Conservation (phyloP, 495 filamentous ascomycete species). For the Trichoderma orchidacearum region DNA sequence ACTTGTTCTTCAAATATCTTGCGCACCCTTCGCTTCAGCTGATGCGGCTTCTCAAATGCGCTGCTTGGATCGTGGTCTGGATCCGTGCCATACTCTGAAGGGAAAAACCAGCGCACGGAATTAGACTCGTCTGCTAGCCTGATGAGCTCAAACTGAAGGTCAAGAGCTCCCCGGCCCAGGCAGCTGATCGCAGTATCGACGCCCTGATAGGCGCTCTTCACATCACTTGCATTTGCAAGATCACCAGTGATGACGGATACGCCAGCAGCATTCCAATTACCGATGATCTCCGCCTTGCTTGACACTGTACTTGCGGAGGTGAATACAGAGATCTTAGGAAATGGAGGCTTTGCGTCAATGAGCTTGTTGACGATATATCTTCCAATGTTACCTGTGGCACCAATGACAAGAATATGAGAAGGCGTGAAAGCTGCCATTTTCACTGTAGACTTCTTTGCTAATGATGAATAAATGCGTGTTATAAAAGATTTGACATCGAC, state of each 20-base stretch:
- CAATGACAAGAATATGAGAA: constrained; percentile 45
- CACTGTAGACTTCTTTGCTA: no score
- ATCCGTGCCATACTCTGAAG: constrained; percentile 64
- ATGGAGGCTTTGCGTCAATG: constrained; percentile 34
- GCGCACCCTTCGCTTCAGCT: constrained; percentile 53
- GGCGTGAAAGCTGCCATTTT: background rate
- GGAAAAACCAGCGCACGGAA: constrained; percentile 51
- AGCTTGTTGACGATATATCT: constrained; percentile 47
- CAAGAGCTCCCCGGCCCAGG: constrained; percentile 44
- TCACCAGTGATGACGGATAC: constrained; percentile 48
- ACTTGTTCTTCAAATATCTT: constrained; percentile 38
- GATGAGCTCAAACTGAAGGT: constrained; percentile 44
- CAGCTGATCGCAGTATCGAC: constrained; percentile 56
- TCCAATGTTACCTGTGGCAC: constrained; percentile 58
- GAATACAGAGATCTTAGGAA: constrained; percentile 44
- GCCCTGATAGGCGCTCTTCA: constrained; percentile 39
- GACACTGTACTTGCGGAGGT: constrained; percentile 41
- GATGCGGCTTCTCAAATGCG: constrained; percentile 50
- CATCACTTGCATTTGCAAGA: constrained; percentile 34
- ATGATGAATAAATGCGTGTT: no score
- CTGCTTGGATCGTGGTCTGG: constrained; percentile 51
- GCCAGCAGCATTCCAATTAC: constrained; percentile 31
- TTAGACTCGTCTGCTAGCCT: constrained; percentile 39
- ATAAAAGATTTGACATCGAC: no score
- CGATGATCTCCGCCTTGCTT: constrained; percentile 32